Conservation (phyloP, 148 eudicot genomes). For the Cornus controversa region DNA sequence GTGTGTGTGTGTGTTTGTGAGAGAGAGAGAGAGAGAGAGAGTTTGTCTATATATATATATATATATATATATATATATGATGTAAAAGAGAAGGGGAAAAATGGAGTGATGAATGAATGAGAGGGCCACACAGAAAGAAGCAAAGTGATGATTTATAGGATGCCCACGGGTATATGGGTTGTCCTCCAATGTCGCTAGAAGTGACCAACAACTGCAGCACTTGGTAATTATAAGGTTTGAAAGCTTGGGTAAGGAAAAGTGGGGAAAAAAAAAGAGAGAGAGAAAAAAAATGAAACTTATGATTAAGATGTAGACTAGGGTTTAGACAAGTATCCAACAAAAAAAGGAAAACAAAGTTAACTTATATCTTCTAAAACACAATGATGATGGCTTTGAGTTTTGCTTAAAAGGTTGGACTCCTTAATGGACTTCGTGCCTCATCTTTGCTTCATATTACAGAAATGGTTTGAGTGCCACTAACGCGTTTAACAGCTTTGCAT, state of each 20-base stretch:
- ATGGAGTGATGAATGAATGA: background rate
- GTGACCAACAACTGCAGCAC: conserved; percentile 14
- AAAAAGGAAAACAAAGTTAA: background rate
- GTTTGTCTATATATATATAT: too few species aligned
- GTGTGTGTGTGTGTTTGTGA: too few species aligned
- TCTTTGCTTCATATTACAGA: conserved; percentile 22
- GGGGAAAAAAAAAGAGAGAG: background rate
- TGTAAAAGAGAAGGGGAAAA: too few species aligned
- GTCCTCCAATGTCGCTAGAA: conserved; percentile 21
- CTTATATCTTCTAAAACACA: conserved; percentile 25
- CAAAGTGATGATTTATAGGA: conserved; percentile 18
- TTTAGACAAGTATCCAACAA: conserved; percentile 16
- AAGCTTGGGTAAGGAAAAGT: conserved; percentile 17
- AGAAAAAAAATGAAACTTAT: conserved; percentile 14
- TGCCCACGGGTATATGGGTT: conserved; percentile 15
- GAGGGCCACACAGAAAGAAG: conserved; percentile 2
- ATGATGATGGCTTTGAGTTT: conserved; percentile 25
- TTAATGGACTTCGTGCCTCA: background rate
- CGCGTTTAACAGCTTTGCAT: background rate
- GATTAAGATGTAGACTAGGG: conserved; percentile 35
- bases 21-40: too few species aligned
- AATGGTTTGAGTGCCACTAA: conserved; percentile 14
- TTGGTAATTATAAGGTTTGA: conserved; percentile 32
- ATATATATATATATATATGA: too few species aligned
- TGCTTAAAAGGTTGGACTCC: conserved; percentile 25